Conservation (phyloP, 2,329 filamentous ascomycete species). For the Verticillium zaregamsianum region DNA sequence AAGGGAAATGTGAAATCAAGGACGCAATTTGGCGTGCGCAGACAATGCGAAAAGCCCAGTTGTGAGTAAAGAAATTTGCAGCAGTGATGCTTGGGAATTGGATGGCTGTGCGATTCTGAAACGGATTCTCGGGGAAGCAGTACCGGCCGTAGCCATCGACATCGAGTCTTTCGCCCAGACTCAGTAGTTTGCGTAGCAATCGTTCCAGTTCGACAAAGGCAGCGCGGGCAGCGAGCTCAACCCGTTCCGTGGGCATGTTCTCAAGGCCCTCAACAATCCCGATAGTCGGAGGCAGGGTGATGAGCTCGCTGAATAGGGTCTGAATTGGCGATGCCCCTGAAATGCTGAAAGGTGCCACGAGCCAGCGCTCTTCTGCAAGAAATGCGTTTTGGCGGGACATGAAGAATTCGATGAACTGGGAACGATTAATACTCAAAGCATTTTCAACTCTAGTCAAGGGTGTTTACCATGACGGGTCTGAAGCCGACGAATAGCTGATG, state of each 20-base stretch:
- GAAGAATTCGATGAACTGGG: slow-evolving; percentile 25
- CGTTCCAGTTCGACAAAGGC: background rate
- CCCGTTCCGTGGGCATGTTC: background rate
- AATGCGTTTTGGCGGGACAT: slow-evolving; percentile 23
- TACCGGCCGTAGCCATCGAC: background rate
- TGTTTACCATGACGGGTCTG: slow-evolving; percentile 30
- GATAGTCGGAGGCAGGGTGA: slow-evolving; percentile 22
- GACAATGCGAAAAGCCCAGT: slow-evolving; percentile 32
- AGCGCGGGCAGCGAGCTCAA: background rate
- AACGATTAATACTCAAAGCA: background rate
- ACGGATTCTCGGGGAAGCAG: background rate
- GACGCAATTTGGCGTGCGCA: slow-evolving; percentile 24
- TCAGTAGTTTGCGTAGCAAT: background rate
- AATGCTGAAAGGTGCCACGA: slow-evolving; percentile 22
- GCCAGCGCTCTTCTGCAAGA: slow-evolving; percentile 24
- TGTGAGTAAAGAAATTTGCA: slow-evolving; percentile 31
- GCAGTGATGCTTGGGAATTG: slow-evolving; percentile 29
- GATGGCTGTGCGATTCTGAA: slow-evolving; percentile 6
- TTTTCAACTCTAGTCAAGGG: too few species aligned
- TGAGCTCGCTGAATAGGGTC: slow-evolving; percentile 22
- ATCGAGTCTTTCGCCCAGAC: slow-evolving; percentile 8
- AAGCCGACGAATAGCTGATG: slow-evolving; percentile 35
- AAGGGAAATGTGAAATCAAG: slow-evolving; percentile 1
- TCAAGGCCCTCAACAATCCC: slow-evolving; percentile 14
- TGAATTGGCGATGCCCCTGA: slow-evolving; percentile 24